phyloP scores from a whole-genome alignment of 306 rosid genomes.

The Comarum palustre region DNA sequence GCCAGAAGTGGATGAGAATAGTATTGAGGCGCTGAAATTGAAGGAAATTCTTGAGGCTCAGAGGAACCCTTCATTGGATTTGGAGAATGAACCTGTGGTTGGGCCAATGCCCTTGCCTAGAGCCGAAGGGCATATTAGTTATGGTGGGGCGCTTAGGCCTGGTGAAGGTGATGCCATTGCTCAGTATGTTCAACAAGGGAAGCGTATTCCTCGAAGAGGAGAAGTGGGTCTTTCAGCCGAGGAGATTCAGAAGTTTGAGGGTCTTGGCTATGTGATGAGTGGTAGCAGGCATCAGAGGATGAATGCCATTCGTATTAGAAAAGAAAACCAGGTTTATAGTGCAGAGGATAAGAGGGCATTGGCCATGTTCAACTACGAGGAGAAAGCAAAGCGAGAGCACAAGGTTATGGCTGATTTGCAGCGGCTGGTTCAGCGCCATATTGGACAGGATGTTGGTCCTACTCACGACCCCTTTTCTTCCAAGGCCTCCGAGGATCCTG shows the following conservation, averaged over 20 bases:
- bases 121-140: slow-evolving; percentile 96
- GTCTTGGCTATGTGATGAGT: slow-evolving; percentile 92
- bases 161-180: slow-evolving; percentile 99
- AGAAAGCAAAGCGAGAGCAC: slow-evolving; percentile 86
- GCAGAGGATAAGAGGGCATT: slow-evolving; percentile 96
- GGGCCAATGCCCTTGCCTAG: slow-evolving; percentile 93
- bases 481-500: slow-evolving; percentile 44
- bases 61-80: slow-evolving; percentile 65
- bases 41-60: slow-evolving; percentile 75
- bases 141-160: slow-evolving; percentile 98
- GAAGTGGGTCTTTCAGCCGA: slow-evolving; percentile 98
- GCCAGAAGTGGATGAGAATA: slow-evolving; percentile 30
- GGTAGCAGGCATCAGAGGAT: slow-evolving; percentile 98
- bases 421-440: slow-evolving; percentile 90
- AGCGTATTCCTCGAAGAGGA: slow-evolving; percentile 95
- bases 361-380: slow-evolving; percentile 95
- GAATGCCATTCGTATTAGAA: slow-evolving; percentile 96
- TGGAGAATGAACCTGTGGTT: slow-evolving; percentile 68
- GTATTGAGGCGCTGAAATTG: slow-evolving; percentile 55
- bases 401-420: slow-evolving; percentile 98
- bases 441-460: slow-evolving; percentile 97
- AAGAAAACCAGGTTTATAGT: slow-evolving; percentile 97
- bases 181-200: slow-evolving; percentile 95
- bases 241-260: slow-evolving; percentile 82
- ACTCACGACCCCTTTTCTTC: slow-evolving; percentile 74